Base-by-base conservation (phyloP, 2,329 filamentous ascomycete genomes). In the Hymenotorrendiella dingleyae region DNA sequence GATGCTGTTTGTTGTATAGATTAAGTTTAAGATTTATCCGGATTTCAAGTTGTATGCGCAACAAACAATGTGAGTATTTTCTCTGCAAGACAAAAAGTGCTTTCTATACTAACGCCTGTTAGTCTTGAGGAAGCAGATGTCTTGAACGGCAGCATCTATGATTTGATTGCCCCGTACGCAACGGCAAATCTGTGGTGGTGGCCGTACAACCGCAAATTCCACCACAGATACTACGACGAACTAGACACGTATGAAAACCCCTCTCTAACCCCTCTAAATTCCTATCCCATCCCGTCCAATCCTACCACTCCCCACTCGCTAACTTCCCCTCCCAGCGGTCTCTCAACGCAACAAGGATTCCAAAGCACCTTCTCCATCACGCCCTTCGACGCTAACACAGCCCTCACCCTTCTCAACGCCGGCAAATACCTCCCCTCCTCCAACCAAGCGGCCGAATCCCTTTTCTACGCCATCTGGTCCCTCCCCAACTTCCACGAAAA, bases 401-500 rank as follows among this genome's bases (percentile, higher is more conserved):
- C 48, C 11, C 42, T 39, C 1, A 43, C 20, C 3, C 36, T 50
- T 28, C 42, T 50, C 36, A 42, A 50, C 36, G 43, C 35, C 23
- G 48, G 48, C 4, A 50, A 50, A 29, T 28, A 35, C 20, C 42
- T 50, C 16, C 16, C 42, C 16, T 46, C 48, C 9, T 50, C 48
- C 3, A 50, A 50, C 30, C 45, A 48, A 42, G 33, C 48, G 3
- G 42, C 45, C 2, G 48, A 50, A 24, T 48, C 38, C 6, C 43
- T 50, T 21, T 50, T 50, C 36, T 38, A 35, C 10, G 45, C 36
- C 14, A 36, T 50, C 23, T 50, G 48, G 48, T 40, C 45, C 10
- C 7, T 11, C 11, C 48, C 48, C 6, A 50, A 50, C 22, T 50
- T 50, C 39, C 48, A 43, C 29, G 48, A 50, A 20, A 50, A 50